Evolutionary conservation across 495 filamentous ascomycete species (phyloP), one percentile per base, ranked within the genome.

Genomic region (Aspergillus diversus): DNA sequence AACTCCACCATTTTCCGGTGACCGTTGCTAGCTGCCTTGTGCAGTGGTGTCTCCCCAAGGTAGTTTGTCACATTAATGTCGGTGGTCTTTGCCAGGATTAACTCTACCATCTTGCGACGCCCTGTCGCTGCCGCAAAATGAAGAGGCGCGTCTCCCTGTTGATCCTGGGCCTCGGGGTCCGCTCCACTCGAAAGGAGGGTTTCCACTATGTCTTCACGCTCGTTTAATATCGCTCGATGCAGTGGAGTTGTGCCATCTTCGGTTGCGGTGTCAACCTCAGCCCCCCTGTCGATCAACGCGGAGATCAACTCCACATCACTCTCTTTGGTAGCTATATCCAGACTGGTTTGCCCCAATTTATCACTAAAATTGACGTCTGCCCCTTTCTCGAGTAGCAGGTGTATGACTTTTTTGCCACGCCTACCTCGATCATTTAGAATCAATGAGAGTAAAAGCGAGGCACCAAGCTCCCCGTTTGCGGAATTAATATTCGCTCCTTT

Each of bases 21-120:
- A 9, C 80, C 79, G 9, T 69, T 69, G 31, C 68, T 49, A 5
- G 75, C 74, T 6, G 81, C 81, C 49, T 75, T 65, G 33, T 79
- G 73, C 35, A 84, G 66, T n/a, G 78, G 76, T 1, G 75, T 77
- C 32, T 74, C 65, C 2, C 74, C 76, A 13, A 57, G 63, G 13
- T 59, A 55, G 51, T 73, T 70, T 16, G 73, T 63, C 39, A 69
- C 69, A 63, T 84, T 75, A 50, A 82, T 71, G 49, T 83, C 67
- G 0, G 75, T 73, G 4, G 73, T 75, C 17, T 71, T 74, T 4
- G 79, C 76, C 47, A 84, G 68, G 9, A 83, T 59, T 50, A 81
- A 33, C 16, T 69, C 65, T 16, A 78, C 73, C 35, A 80, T 66
- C 5, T 56, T 69, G 32, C 71, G 68, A 49, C 76, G 67, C 5